Percentiles rank a stretch among this genome's conserved stretches.
Conservation (phyloP, 495 filamentous ascomycete genomes). For the Penicillium daleae region DNA sequence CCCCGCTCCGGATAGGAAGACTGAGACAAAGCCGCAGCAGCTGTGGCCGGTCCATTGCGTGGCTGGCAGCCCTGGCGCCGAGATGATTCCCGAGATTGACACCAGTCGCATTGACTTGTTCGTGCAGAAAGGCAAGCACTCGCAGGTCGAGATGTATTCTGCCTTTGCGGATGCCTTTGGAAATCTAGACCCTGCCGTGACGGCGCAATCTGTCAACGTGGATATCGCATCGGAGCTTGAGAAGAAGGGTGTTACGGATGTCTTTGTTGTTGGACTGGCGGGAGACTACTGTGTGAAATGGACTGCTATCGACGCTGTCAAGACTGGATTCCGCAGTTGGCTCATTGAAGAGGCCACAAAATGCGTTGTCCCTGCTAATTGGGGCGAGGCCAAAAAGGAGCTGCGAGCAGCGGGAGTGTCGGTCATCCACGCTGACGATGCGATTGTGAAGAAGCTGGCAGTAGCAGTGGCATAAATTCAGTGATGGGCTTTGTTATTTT, state of each 20-base stretch:
- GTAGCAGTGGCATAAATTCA: conserved; percentile 15
- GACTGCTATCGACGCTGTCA: conserved; percentile 76
- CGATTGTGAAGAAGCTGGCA: conserved; percentile 45
- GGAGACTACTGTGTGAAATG: conserved; percentile 86
- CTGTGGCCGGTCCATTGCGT: conserved; percentile 95
- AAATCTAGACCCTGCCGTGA: conserved; percentile 48
- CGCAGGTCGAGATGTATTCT: conserved; percentile 86
- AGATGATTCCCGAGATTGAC: conserved; percentile 76
- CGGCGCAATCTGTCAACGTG: conserved; percentile 52
- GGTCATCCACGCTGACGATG: conserved; percentile 53
- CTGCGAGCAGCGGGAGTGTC: conserved; percentile 58
- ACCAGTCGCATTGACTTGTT: conserved; percentile 58
- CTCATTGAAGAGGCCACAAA: conserved; percentile 79
- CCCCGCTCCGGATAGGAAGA: conserved; percentile 58
- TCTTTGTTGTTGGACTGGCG: conserved; percentile 85
- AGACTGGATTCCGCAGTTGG: conserved; percentile 75
- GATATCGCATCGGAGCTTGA: conserved; percentile 62
- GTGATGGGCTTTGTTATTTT: conserved; percentile 5
- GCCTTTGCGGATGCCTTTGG: conserved; percentile 79
- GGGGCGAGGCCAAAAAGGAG: conserved; percentile 60
- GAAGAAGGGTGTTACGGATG: conserved; percentile 64
- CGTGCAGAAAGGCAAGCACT: conserved; percentile 76
- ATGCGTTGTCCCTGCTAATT: conserved; percentile 64
- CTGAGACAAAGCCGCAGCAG: conserved; percentile 65
- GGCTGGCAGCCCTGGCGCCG: conserved; percentile 70